Conservation (phyloP, 495 filamentous ascomycete species). For the Aspergillus mulundensis region DNA sequence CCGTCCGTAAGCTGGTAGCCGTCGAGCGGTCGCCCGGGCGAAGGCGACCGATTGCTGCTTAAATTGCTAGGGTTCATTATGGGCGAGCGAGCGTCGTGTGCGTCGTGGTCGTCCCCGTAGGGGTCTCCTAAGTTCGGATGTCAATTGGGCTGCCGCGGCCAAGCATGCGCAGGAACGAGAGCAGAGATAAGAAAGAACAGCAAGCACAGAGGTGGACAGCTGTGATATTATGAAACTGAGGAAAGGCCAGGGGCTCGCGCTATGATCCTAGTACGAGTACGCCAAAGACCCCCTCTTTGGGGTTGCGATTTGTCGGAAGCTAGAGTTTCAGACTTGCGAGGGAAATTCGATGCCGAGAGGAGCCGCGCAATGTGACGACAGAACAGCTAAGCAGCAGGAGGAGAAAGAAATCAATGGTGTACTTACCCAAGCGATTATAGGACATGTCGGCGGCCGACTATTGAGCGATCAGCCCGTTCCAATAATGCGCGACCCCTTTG, state of each 20-base stretch:
- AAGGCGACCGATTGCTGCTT: constrained; percentile 52
- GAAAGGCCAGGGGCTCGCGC: neutral
- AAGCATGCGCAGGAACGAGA: neutral
- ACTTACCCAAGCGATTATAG: constrained; percentile 72
- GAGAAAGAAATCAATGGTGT: constrained; percentile 19
- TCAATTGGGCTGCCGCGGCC: constrained; percentile 9
- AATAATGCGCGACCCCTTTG: constrained; percentile 24
- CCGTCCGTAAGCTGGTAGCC: constrained; percentile 71
- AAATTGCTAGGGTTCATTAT: constrained; percentile 50
- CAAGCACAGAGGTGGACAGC: neutral
- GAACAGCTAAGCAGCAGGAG: constrained; percentile 4
- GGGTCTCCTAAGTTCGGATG: constrained; percentile 30
- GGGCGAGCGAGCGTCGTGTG: constrained; percentile 44
- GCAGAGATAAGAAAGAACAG: neutral
- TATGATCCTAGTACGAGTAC: neutral
- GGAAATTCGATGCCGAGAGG: constrained; percentile 20
- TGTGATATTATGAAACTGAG: neutral
- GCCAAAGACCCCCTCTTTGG: neutral
- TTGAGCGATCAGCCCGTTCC: constrained; percentile 18
- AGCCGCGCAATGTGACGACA: constrained; percentile 13
- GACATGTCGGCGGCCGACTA: constrained; percentile 33
- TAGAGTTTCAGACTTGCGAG: constrained; percentile 17
- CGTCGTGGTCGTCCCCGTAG: constrained; percentile 55
- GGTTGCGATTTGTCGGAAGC: constrained; percentile 9
- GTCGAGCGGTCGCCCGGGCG: constrained; percentile 54